These are phyloP conservation scores for Xenoacremonium recifei DNA, from an alignment of 2,329 filamentous ascomycete genomes.

Conservation along the genomic window DNA sequence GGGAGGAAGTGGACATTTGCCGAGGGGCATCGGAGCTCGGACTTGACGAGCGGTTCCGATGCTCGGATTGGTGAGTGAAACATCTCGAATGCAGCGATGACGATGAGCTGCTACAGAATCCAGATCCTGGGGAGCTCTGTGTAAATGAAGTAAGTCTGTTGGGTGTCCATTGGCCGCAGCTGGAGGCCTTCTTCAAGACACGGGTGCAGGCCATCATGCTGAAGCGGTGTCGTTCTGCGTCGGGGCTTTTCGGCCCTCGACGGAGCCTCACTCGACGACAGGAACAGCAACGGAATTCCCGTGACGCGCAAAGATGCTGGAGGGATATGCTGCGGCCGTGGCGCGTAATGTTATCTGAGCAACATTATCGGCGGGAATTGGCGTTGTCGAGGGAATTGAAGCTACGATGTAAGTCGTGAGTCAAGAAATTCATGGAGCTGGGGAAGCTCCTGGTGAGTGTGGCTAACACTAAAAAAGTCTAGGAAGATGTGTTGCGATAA, in stretches of 20 bases:
- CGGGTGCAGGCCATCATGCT: constrained; percentile 39
- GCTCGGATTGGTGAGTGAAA: too few relatives aligned
- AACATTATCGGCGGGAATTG: constrained; percentile 20
- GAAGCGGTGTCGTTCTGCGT: constrained; percentile 16
- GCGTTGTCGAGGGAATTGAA: background rate
- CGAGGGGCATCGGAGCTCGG: constrained; percentile 19
- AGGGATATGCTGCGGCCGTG: constrained; percentile 18
- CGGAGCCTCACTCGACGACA: constrained; percentile 1
- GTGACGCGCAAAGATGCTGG: constrained; percentile 13
- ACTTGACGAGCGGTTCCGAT: constrained; percentile 7
- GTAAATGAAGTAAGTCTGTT: too few relatives aligned
- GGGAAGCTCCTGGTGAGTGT: constrained; percentile 5
- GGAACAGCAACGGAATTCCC: background rate
- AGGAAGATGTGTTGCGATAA: constrained; percentile 20
- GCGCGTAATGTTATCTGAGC: constrained; percentile 18
- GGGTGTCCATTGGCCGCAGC: constrained; percentile 22
- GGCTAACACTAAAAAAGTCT: background rate
- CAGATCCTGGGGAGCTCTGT: too few relatives aligned
- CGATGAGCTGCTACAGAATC: too few relatives aligned
- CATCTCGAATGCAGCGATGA: too few relatives aligned
- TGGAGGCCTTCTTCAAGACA: constrained; percentile 38
- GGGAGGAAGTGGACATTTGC: constrained; percentile 29
- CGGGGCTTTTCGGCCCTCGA: constrained; percentile 6
- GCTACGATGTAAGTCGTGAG: constrained; percentile 8
- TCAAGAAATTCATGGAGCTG: constrained; percentile 14